phyloP scores from a whole-genome alignment of 140 eudicot genomes.

The Cichorium intybus region DNA sequence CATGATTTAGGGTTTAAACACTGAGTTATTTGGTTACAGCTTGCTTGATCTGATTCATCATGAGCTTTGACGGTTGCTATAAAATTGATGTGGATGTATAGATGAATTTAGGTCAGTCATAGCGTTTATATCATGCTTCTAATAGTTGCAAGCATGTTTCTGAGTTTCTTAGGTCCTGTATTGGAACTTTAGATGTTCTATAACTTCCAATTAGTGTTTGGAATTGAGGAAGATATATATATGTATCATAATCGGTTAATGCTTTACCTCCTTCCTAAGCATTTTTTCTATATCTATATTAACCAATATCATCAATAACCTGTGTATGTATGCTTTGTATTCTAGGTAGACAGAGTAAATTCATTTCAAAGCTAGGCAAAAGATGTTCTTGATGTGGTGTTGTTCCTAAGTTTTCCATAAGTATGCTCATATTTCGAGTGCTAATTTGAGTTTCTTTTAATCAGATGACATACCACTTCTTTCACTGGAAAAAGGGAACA shows the following conservation, averaged over 20 bases:
- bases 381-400: too few relatives aligned
- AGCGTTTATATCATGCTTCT: background rate
- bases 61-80: background rate
- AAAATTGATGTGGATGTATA: conserved; percentile 2
- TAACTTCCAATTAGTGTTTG: conserved; percentile 11
- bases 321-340: too few relatives aligned
- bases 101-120: background rate
- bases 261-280: background rate
- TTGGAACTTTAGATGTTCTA: conserved; percentile 5
- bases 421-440: conserved; percentile 3
- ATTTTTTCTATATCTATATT: too few relatives aligned
- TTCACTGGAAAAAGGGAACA: conserved; percentile 95
- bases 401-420: background rate
- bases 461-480: conserved; percentile 77
- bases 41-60: conserved; percentile 8
- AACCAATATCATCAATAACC: too few relatives aligned
- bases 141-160: background rate
- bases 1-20: conserved; percentile 21
- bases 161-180: conserved; percentile 5
- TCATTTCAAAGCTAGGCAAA: too few relatives aligned
- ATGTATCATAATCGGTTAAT: background rate
- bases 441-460: conserved; percentile 14
- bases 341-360: too few relatives aligned
- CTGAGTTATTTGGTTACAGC: background rate
- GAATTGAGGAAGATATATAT: too few relatives aligned